These are phyloP conservation scores for Sphagnum fallax DNA, from an alignment of 228 moss, liverwort and hornwort genomes.

Conservation along the genomic window DNA sequence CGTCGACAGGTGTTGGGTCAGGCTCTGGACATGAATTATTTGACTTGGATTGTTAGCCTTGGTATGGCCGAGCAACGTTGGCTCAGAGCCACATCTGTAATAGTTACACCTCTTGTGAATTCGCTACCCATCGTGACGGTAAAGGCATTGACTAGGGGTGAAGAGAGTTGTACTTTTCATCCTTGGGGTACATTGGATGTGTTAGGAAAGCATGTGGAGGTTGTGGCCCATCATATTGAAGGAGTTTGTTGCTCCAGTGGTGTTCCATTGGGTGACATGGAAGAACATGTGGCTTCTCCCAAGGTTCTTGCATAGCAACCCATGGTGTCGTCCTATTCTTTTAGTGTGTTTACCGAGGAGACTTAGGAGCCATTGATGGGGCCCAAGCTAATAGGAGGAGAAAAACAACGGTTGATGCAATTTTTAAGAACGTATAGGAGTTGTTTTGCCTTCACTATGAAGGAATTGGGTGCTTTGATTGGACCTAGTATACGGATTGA, in stretches of 20 bases:
- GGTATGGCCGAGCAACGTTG: neutral
- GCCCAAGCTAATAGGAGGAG: neutral
- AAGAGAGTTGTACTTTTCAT: no score
- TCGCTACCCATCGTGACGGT: no score
- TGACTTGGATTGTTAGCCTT: neutral
- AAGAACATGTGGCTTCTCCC: neutral
- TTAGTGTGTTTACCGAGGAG: neutral
- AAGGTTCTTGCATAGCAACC: neutral
- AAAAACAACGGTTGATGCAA: no score
- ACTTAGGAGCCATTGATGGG: neutral
- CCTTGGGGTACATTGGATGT: no score
- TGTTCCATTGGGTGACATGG: no score
- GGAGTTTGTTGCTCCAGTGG: no score
- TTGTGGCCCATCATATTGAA: no score
- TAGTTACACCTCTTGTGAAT: no score
- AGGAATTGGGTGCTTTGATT: neutral
- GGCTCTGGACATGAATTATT: neutral
- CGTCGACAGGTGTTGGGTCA: neutral
- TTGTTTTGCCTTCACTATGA: conserved; percentile 2
- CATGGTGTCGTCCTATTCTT: neutral
- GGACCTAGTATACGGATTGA: neutral
- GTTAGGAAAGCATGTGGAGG: no score
- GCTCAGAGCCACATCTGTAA: no score
- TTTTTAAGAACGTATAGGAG: neutral
- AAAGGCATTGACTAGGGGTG: no score